These are phyloP conservation scores for Funneliformis caledonium DNA, from an alignment of 371 early-diverging fungal genomes.

Conservation along the genomic window DNA sequence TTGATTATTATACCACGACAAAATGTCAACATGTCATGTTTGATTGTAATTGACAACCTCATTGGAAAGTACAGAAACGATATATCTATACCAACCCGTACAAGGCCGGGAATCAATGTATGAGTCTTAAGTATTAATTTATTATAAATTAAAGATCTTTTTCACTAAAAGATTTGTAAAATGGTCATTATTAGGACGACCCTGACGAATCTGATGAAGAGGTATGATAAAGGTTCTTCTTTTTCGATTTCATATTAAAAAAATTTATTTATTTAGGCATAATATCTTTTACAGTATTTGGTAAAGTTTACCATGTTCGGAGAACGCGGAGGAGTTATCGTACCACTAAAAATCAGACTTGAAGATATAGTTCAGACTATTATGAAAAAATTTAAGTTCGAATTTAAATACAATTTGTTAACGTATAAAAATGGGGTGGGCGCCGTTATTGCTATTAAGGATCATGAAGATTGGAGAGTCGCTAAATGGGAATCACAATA, in stretches of 20 bases:
- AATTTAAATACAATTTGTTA: not conserved
- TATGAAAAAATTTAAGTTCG: no score
- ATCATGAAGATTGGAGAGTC: slow-evolving; percentile 30
- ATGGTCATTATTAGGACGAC: no score
- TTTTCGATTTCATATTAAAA: not conserved
- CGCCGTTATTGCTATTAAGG: not conserved
- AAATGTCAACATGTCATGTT: not conserved
- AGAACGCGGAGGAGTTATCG: slow-evolving; percentile 7
- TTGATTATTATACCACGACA: not conserved
- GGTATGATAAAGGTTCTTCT: not conserved
- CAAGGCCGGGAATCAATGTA: no score
- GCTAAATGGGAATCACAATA: slow-evolving; percentile 2
- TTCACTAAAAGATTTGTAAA: not conserved
- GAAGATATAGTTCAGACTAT: not conserved
- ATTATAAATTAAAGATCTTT: not conserved
- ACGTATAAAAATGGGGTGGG: slow-evolving; percentile 17
- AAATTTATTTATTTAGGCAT: not conserved
- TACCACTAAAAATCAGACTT: not conserved
- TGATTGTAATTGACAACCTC: not conserved
- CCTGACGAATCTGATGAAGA: not conserved
- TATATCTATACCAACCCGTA: not conserved
- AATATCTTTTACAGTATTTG: not conserved
- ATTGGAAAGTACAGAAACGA: not conserved
- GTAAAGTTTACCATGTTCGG: not conserved
- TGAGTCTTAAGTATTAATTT: no score